A percentile compares a stretch with the other conserved stretches of the same genome.
Conservation (phyloP, 495 filamentous ascomycete species). For the Aspergillus ostianus region DNA sequence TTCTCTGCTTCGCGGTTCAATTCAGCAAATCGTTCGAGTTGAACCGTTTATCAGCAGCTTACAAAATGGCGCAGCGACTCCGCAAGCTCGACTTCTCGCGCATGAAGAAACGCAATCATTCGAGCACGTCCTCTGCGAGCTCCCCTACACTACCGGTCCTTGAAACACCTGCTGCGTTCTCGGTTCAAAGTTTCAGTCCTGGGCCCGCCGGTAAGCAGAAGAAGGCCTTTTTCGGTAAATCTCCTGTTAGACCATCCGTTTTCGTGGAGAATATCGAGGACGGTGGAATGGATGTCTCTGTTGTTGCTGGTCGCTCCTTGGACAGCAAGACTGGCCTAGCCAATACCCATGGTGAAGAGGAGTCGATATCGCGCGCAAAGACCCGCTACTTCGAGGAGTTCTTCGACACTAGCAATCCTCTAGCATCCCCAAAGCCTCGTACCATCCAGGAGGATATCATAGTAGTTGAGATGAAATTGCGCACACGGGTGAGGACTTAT, state of each 20-base stretch:
- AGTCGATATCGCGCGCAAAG: slow-evolving; percentile 32
- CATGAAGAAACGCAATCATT: slow-evolving; percentile 18
- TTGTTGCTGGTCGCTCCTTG: slow-evolving; percentile 11
- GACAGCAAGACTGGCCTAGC: slow-evolving; percentile 16
- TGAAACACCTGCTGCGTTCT: slow-evolving; percentile 21
- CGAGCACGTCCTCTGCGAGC: slow-evolving; percentile 18
- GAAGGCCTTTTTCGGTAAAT: slow-evolving; percentile 15
- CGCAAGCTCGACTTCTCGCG: slow-evolving; percentile 20
- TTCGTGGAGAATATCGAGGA: slow-evolving; percentile 28
- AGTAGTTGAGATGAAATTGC: slow-evolving; percentile 80
- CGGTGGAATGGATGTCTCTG: slow-evolving; percentile 16
- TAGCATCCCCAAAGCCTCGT: slow-evolving; percentile 53
- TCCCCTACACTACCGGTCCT: slow-evolving; percentile 23
- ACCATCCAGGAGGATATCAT: slow-evolving; percentile 67
- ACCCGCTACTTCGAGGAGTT: slow-evolving; percentile 59
- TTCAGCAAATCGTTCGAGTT: no score
- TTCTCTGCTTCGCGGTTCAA: neutral
- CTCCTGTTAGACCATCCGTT: slow-evolving; percentile 22
- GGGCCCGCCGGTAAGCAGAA: slow-evolving; percentile 22
- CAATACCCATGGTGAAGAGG: slow-evolving; percentile 17
- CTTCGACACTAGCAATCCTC: slow-evolving; percentile 54
- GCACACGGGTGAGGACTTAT: slow-evolving; percentile 63
- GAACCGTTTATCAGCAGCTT: neutral
- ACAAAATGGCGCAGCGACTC: slow-evolving; percentile 16
- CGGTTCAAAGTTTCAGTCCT: slow-evolving; percentile 9